Evolutionary conservation across 2,329 filamentous ascomycete species (phyloP).

Genomic region (Elsinoe perseae): DNA sequence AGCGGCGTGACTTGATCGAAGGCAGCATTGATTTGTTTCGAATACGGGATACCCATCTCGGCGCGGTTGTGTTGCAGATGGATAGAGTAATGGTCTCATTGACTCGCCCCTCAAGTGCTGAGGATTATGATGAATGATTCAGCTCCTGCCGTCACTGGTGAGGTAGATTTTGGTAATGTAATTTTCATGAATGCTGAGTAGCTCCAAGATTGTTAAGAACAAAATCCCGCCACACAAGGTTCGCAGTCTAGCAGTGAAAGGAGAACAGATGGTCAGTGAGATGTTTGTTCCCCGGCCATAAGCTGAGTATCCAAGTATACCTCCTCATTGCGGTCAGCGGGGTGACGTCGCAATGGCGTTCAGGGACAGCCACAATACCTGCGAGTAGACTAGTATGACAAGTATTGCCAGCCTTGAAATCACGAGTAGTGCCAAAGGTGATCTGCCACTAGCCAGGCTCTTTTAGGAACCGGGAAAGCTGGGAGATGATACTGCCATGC

Average conservation of each 20-base stretch:
- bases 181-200: not conserved
- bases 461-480: no score
- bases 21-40: slow-evolving; percentile 44
- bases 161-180: not conserved
- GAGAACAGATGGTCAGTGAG: no score
- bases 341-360: slow-evolving; percentile 1
- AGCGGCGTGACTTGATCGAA: slow-evolving; percentile 48
- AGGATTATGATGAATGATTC: not conserved
- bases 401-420: no score
- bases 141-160: not conserved
- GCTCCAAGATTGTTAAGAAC: not conserved
- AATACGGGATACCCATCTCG: slow-evolving; percentile 46
- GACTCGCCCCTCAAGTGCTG: not conserved
- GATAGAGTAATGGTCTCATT: not conserved
- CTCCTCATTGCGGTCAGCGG: not conserved
- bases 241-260: no score
- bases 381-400: not conserved
- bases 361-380: not conserved
- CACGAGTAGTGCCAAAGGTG: no score
- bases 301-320: not conserved
- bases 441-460: no score
- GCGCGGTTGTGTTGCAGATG: not conserved
- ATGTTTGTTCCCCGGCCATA: not conserved
- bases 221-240: no score
- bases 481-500: no score